Conservation (phyloP, 1,139 yeast genomes). For the Debaryomycetaceae sp. region DNA sequence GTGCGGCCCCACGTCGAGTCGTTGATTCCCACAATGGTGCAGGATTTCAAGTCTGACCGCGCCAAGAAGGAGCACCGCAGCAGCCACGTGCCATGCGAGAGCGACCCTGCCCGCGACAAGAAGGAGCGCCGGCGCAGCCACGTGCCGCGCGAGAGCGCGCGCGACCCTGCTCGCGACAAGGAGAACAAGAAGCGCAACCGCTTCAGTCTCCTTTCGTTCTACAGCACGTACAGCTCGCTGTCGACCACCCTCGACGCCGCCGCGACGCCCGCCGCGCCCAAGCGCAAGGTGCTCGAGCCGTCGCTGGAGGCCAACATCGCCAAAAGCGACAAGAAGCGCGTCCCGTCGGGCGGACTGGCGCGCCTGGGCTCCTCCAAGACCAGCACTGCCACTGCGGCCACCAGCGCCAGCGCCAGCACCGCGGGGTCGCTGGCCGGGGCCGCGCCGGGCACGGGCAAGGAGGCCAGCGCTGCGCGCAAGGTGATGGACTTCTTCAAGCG, state of each 20-base stretch:
- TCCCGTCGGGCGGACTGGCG: constrained; percentile 14
- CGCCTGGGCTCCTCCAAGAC: constrained; percentile 13
- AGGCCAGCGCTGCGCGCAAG: constrained; percentile 69
- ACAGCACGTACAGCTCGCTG: constrained; percentile 32
- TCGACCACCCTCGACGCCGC: constrained; percentile 15
- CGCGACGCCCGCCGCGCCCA: constrained; percentile 12
- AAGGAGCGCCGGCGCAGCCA: not conserved
- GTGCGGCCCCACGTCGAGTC: constrained; percentile 4
- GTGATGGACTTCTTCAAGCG: constrained; percentile 81
- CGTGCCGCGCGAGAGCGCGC: constrained; percentile 5
- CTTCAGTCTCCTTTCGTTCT: constrained; percentile 52
- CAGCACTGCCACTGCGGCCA: constrained; percentile 12
- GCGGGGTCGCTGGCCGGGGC: constrained; percentile 3
- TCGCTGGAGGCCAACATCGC: constrained; percentile 27
- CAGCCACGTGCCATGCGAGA: not conserved
- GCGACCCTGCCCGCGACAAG: not conserved
- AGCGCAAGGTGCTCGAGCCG: constrained; percentile 39
- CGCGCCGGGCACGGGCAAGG: constrained; percentile 41
- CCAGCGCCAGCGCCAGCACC: constrained; percentile 4
- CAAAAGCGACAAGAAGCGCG: constrained; percentile 11
- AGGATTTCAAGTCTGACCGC: constrained; percentile 3
- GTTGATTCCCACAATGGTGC: constrained; percentile 8
- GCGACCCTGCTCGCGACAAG: constrained; percentile 22
- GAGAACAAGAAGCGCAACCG: constrained; percentile 43
- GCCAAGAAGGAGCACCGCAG: constrained; percentile 4